Evolutionary conservation across 2,329 filamentous ascomycete genomes (phyloP).

Genomic region (Plenodomus tracheiphilus): DNA sequence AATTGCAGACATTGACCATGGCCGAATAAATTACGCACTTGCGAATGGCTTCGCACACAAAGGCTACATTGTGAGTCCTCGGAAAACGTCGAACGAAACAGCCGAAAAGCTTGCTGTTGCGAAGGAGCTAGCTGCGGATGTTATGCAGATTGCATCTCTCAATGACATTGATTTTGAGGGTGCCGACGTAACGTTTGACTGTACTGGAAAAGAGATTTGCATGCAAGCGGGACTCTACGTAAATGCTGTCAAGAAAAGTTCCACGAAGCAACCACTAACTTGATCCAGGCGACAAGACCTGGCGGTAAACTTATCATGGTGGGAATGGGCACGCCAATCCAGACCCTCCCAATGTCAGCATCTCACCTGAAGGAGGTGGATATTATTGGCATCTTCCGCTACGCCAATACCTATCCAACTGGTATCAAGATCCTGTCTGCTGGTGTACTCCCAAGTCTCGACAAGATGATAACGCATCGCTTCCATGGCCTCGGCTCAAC

Average conservation of each 20-base stretch:
- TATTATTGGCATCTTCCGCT: slow-evolving; percentile 61
- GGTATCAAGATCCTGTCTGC: slow-evolving; percentile 58
- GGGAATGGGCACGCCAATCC: slow-evolving; percentile 60
- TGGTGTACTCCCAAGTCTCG: slow-evolving; percentile 53
- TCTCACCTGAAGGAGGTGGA: slow-evolving; percentile 61
- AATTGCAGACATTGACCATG: slow-evolving; percentile 47
- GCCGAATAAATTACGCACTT: slow-evolving; percentile 46
- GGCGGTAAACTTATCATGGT: slow-evolving; percentile 59
- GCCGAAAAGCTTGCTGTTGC: slow-evolving; percentile 38
- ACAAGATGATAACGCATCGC: slow-evolving; percentile 59
- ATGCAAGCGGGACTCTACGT: slow-evolving; percentile 49
- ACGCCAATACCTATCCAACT: slow-evolving; percentile 59
- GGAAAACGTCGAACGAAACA: slow-evolving; percentile 29
- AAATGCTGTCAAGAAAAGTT: slow-evolving; percentile 18
- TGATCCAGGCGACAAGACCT: slow-evolving; percentile 45
- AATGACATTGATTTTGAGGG: slow-evolving; percentile 45
- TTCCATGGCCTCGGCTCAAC: slow-evolving; percentile 52
- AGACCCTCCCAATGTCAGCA: slow-evolving; percentile 58
- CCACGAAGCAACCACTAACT: slow-evolving; percentile 13
- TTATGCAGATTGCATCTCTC: slow-evolving; percentile 42
- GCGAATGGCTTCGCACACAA: slow-evolving; percentile 45
- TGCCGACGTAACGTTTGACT: slow-evolving; percentile 47
- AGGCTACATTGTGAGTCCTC: slow-evolving; percentile 39
- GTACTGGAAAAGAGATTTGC: slow-evolving; percentile 48
- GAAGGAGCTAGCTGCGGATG: slow-evolving; percentile 41